phyloP scores from a whole-genome alignment of 306 rosid genomes.

The Hippophae gyantsensis region DNA sequence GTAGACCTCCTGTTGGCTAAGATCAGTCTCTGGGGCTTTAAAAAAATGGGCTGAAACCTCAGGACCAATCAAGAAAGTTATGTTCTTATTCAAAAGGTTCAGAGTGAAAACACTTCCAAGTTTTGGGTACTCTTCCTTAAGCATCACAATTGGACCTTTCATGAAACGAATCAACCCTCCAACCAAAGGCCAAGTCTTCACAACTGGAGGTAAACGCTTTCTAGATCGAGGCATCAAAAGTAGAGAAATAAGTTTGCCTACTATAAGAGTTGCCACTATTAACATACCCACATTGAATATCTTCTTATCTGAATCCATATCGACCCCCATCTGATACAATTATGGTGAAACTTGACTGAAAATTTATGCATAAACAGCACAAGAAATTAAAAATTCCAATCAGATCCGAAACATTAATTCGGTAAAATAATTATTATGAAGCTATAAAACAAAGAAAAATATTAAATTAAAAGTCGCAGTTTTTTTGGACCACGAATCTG shows the following conservation, averaged over 20 bases:
- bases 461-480: too few species aligned
- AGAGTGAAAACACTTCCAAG: constrained; percentile 81
- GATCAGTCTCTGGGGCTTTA: constrained; percentile 77
- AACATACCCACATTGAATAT: constrained; percentile 43
- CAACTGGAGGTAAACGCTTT: constrained; percentile 53
- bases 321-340: background rate
- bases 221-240: constrained; percentile 48
- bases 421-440: too few species aligned
- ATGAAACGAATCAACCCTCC: constrained; percentile 65
- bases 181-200: constrained; percentile 42
- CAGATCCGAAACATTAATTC: too few species aligned
- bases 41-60: constrained; percentile 90
- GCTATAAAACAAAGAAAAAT: too few species aligned
- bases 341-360: constrained; percentile 1
- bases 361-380: background rate
- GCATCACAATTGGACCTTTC: constrained; percentile 76
- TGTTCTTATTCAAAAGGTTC: constrained; percentile 51
- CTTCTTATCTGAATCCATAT: constrained; percentile 33
- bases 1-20: constrained; percentile 91
- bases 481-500: too few species aligned
- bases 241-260: constrained; percentile 45
- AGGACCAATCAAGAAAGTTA: constrained; percentile 84
- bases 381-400: too few species aligned
- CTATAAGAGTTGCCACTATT: constrained; percentile 47
- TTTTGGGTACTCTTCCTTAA: constrained; percentile 68